Conservation (phyloP, 768 basidiomycete species). For the Psilocybe subaeruginosa region DNA sequence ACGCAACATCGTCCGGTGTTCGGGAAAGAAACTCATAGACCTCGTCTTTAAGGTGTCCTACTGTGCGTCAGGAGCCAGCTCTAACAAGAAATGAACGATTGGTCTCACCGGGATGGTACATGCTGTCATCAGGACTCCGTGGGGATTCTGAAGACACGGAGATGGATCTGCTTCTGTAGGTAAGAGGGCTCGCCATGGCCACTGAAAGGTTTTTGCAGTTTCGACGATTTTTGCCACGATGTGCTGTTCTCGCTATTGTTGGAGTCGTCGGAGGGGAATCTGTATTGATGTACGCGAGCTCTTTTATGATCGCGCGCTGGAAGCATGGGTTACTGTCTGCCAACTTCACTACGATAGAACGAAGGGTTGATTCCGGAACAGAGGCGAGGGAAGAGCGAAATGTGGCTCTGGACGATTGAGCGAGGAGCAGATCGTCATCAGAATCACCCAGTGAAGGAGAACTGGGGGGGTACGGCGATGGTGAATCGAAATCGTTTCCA, state of each 20-base stretch:
- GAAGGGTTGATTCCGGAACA: constrained; percentile 39
- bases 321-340: constrained; percentile 36
- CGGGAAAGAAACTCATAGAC: constrained; percentile 43
- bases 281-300: constrained; percentile 26
- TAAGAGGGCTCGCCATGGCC: not conserved
- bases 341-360: constrained; percentile 40
- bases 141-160: not conserved
- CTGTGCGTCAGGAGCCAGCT: not conserved
- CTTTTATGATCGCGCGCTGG: constrained; percentile 40
- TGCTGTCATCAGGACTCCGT: constrained; percentile 5
- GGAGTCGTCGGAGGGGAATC: constrained; percentile 21
- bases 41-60: constrained; percentile 41
- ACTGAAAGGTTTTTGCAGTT: constrained; percentile 17
- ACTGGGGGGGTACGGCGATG: constrained; percentile 28
- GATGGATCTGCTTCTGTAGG: not conserved
- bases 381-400: constrained; percentile 39
- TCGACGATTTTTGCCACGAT: constrained; percentile 13
- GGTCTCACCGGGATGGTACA: constrained; percentile 45
- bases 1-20: constrained; percentile 33
- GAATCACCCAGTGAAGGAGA: constrained; percentile 28
- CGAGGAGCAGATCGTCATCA: constrained; percentile 19
- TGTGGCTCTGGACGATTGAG: constrained; percentile 12
- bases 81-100: not conserved
- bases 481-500: constrained; percentile 21
- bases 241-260: constrained; percentile 13